Base-by-base conservation (phyloP, 352 stramenopile species). In the Phytophthora macrochlamydospora region DNA sequence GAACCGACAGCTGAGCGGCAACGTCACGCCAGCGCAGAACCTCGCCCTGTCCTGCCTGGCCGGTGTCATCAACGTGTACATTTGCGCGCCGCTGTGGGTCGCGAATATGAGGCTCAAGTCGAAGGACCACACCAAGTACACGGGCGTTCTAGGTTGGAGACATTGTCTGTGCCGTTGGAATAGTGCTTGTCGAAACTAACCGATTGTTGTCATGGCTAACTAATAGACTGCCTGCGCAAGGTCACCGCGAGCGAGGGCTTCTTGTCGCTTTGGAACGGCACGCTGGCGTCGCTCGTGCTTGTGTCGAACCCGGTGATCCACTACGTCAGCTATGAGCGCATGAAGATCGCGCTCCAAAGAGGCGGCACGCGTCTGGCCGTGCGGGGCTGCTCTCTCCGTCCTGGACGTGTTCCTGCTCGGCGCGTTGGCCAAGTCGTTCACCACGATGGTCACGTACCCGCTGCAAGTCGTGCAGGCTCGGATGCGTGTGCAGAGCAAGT, bases 281-380 rank as follows among this genome's bases (percentile, higher is more conserved):
- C 93, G 30, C 59, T 86, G 29, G 87, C 93, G 30, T 98, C 93
- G 42, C 66, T 99, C 18, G 81, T 98, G 2, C 83, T 98, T 9
- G 94, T 98, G 49, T 96, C 88, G 14, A 99, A 99, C 78, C 96
- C 96, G 6, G 91, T 97, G 55, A 98, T 99, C 64, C 94, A 99
- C 79, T 98, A 98, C 71, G 90, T 98, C 59, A 89, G 89, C 46
- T 99, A 99, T 80, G 96, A 98, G 67, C 83, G 91, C 46, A 87
- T 98, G 68, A 97, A 97, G 71, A 76, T 85, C 7, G 75, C 75
- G 35, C 74, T 92, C 12, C 77, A 88, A 53, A 80, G 44, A 80
- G 71, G 7, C 66, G 71, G 12, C 53, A 76, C 18, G 44, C 48
- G 33, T 52, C 63, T 52, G 65, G 57, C 2, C 53, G 44, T 9